Evolutionary conservation across 1,139 yeast genomes (phyloP), one percentile per base, ranked within the genome.

Genomic region (Hansenula lynferdii): DNA sequence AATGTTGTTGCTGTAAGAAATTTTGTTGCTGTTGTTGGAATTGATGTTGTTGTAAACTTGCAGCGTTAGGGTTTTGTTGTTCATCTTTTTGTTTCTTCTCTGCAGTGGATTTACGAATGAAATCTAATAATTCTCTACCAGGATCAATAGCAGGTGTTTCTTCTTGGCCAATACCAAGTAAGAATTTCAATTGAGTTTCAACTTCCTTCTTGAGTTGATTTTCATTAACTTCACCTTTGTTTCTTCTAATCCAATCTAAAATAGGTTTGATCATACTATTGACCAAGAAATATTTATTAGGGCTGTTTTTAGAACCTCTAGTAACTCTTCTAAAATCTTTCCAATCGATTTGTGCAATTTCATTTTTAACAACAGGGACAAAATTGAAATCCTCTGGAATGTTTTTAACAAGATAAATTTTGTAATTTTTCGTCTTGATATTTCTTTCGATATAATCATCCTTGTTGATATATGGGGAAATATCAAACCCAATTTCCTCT

Each of bases 401-500:
- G 41, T 84, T 85, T 35, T 75, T 75, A 19, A 86, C 80, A 43
- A 92, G 65, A 56, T 77, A 94, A 24, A 94, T 85, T 54, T 89
- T 83, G 60, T 85, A 85, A 60, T 86, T 87, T 60, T 92, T 92
- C 11, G 94, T 96, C 38, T 70, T 69, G 28, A 87, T 76, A 8
- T 87, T 85, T 57, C 95, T 75, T 57, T 92, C 97, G 37, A 89
- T 72, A 45, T 74, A 85, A 42, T 84, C 90, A 27, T 80, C 73
- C 44, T 81, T 82, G 44, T 77, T 75, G 37, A 90, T 70, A 49
- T 72, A 74, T 12, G 77, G 79, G 5, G 79, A 63, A 36, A 87
- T 80, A 60, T 90, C 94, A 54, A 83, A 89, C 0, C 98, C 96
- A n/a, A 90, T 92, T 60, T 94, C 99, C 64, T 94, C 99, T 47